phyloP scores from a whole-genome alignment of 2,329 filamentous ascomycete genomes.

The Phialemonium atrogriseum region DNA sequence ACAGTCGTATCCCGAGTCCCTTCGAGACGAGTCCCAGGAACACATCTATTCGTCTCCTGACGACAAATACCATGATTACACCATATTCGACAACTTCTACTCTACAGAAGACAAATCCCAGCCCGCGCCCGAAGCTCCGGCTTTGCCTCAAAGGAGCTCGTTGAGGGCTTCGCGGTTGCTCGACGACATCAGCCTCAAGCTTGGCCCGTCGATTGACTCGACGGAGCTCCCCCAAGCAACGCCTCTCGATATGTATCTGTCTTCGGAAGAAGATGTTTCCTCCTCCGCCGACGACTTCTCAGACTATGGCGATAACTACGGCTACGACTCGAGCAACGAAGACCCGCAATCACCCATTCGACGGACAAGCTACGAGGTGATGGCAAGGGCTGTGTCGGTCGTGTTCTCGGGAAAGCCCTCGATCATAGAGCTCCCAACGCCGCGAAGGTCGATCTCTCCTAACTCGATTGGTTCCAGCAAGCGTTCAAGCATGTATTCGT shows the following conservation, averaged over 20 bases:
- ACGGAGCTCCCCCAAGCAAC: constrained; percentile 25
- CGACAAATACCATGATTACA: constrained; percentile 11
- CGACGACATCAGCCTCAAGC: constrained; percentile 25
- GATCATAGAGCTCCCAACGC: constrained; percentile 39
- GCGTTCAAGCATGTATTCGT: constrained; percentile 16
- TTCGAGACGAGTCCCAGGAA: too few species aligned
- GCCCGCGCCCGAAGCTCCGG: constrained; percentile 24
- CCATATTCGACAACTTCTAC: constrained; percentile 10
- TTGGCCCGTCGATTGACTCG: constrained; percentile 17
- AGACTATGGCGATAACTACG: constrained; percentile 15
- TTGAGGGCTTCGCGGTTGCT: constrained; percentile 39
- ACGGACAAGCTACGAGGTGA: constrained; percentile 42
- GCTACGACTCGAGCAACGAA: constrained; percentile 29
- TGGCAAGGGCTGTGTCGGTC: constrained; percentile 50
- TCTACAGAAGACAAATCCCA: constrained; percentile 6
- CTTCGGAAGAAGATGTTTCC: constrained; percentile 57
- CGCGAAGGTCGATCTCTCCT: constrained; percentile 35
- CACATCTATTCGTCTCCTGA: constrained; percentile 7
- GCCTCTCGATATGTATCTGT: constrained; percentile 54
- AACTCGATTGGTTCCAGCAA: constrained; percentile 23
- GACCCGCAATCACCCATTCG: constrained; percentile 19
- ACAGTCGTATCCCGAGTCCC: too few species aligned
- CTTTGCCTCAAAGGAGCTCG: constrained; percentile 41
- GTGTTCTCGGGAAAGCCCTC: constrained; percentile 52
- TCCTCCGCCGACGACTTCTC: constrained; percentile 52